Conservation (phyloP, 73 alveolate genomes). For the Blepharisma stoltei region DNA sequence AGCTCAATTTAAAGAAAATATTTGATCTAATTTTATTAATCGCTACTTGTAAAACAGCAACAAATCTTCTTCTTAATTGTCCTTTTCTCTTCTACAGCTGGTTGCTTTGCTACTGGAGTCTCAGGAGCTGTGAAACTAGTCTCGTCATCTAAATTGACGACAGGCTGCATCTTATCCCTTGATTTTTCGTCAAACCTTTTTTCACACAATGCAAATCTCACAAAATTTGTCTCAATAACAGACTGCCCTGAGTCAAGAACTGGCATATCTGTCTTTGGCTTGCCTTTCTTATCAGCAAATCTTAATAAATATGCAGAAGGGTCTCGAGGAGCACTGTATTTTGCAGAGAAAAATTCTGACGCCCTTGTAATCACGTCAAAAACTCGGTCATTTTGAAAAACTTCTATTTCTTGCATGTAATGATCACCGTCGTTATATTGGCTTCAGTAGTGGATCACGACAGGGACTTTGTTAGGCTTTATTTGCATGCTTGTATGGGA, state of each 20-base stretch:
- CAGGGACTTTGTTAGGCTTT: too few relatives aligned
- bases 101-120: too few relatives aligned
- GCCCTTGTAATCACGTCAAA: not conserved
- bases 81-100: too few relatives aligned
- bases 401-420: not conserved
- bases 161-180: not conserved
- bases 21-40: too few relatives aligned
- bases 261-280: constrained; percentile 25
- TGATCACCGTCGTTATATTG: constrained; percentile 1
- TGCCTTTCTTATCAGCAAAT: constrained; percentile 20
- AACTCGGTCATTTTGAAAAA: not conserved
- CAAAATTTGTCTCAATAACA: not conserved
- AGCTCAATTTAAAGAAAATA: too few relatives aligned
- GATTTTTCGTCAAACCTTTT: not conserved
- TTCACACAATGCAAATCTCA: constrained; percentile 14
- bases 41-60: too few relatives aligned
- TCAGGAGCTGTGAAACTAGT: too few relatives aligned
- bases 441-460: constrained; percentile 1
- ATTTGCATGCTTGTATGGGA: too few relatives aligned
- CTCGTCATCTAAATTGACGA: too few relatives aligned
- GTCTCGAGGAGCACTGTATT: not conserved
- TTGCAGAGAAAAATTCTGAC: not conserved
- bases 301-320: not conserved
- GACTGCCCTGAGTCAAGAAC: not conserved
- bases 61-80: too few relatives aligned